Conservation (phyloP, 148 eudicot genomes). For the Rhododendron simsii region DNA sequence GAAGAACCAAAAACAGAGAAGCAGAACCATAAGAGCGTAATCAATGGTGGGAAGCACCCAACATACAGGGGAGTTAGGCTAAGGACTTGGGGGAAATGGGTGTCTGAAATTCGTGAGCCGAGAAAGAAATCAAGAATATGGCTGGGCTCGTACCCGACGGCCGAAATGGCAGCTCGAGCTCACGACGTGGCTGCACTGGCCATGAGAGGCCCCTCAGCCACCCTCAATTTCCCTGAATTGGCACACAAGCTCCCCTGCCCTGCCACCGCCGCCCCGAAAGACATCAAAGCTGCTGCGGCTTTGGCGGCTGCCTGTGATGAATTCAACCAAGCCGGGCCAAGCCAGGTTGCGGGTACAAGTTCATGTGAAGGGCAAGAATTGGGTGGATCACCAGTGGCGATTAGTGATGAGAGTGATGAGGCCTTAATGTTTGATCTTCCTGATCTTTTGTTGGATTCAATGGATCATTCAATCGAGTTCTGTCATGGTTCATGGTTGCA, state of each 20-base stretch:
- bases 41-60: background rate
- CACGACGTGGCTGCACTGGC: conserved; percentile 31
- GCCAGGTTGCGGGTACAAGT: background rate
- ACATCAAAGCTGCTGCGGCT: conserved; percentile 32
- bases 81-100: conserved; percentile 29
- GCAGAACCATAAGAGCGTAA: background rate
- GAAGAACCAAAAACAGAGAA: background rate
- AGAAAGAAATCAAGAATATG: conserved; percentile 29
- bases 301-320: background rate
- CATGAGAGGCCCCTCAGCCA: conserved; percentile 19
- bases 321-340: background rate
- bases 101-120: conserved; percentile 30
- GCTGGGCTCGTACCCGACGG: conserved; percentile 27
- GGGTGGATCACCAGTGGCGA: background rate
- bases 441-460: conserved; percentile 16
- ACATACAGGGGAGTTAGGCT: conserved; percentile 24
- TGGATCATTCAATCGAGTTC: background rate
- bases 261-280: conserved; percentile 26
- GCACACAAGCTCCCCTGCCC: conserved; percentile 27
- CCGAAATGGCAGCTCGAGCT: conserved; percentile 35
- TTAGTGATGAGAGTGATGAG: conserved; percentile 10
- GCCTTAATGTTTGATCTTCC: conserved; percentile 29
- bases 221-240: conserved; percentile 23
- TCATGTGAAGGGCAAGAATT: background rate
- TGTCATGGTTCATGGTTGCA: conserved; percentile 18